These are phyloP conservation scores for Radiomyces spectabilis DNA, from an alignment of 192 early-diverging fungal species.

Conservation along the genomic window DNA sequence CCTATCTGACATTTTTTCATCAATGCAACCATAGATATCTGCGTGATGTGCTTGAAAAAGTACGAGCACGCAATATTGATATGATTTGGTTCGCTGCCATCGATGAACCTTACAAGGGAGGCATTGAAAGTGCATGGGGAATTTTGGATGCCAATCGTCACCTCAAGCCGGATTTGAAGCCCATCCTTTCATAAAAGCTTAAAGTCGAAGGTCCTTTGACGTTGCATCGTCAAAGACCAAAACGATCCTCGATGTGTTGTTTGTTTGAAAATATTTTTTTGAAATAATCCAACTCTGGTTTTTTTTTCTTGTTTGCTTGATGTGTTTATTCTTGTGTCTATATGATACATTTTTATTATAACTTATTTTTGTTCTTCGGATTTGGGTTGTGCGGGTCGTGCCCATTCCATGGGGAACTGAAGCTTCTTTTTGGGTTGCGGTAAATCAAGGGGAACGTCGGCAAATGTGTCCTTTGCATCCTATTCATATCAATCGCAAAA, in stretches of 20 bases:
- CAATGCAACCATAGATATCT: slow-evolving; percentile 23
- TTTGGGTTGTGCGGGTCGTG: slow-evolving; percentile 32
- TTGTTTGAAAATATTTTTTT: too few relatives aligned
- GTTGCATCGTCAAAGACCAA: too few relatives aligned
- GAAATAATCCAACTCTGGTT: too few relatives aligned
- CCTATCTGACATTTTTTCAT: not conserved
- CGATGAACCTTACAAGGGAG: slow-evolving; percentile 52
- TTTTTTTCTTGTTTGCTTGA: too few relatives aligned
- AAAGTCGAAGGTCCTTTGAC: too few relatives aligned
- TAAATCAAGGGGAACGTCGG: slow-evolving; percentile 51
- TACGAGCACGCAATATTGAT: slow-evolving; percentile 36
- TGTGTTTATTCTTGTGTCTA: too few relatives aligned
- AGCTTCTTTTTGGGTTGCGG: slow-evolving; percentile 46
- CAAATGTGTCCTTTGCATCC: slow-evolving; percentile 42
- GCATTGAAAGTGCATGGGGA: slow-evolving; percentile 24
- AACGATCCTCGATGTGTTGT: too few relatives aligned
- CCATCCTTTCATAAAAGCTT: too few relatives aligned
- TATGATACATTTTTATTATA: too few relatives aligned
- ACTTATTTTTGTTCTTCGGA: too few relatives aligned
- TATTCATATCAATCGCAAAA: slow-evolving; percentile 2
- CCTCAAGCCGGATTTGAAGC: too few relatives aligned
- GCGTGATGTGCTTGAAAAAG: slow-evolving; percentile 39
- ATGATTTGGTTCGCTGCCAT: slow-evolving; percentile 51
- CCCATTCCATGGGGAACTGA: slow-evolving; percentile 58
- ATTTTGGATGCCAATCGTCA: slow-evolving; percentile 12